Evolutionary conservation across 108 stramenopile species (phyloP).

Genomic region (Aurantiochytrium sp.): DNA sequence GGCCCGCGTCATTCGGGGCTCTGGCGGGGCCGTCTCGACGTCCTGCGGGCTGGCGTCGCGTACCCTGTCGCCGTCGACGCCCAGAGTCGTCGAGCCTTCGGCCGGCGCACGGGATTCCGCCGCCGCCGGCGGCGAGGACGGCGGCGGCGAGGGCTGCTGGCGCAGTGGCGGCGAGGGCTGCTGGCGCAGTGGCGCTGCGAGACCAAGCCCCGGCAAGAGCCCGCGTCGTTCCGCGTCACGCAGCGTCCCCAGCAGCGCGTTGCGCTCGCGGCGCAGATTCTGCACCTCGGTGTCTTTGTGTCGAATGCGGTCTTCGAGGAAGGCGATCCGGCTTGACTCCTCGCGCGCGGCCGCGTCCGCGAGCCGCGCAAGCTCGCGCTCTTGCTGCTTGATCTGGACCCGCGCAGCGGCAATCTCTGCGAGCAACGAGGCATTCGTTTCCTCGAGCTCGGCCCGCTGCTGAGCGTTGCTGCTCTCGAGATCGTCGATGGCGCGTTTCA

Average conservation of each 20-base stretch:
- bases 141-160: too few relatives aligned
- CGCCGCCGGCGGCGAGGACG: too few relatives aligned
- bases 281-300: neutral
- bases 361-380: neutral
- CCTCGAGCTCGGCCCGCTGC: neutral
- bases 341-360: neutral
- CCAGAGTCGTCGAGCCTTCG: too few relatives aligned
- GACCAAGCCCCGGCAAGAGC: neutral
- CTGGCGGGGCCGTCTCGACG: too few relatives aligned
- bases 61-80: neutral
- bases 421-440: neutral
- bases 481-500: neutral
- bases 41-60: neutral
- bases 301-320: neutral
- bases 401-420: neutral
- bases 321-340: neutral
- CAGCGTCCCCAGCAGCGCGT: neutral
- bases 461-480: neutral
- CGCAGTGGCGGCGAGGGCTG: too few relatives aligned
- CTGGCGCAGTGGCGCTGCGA: neutral
- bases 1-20: too few relatives aligned
- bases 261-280: neutral
- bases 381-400: neutral
- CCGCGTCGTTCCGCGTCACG: slow-evolving; percentile 1
- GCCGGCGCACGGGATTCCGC: too few relatives aligned